phyloP scores from a whole-genome alignment of 805 yeast genomes.

The Teunomyces kruisii region DNA sequence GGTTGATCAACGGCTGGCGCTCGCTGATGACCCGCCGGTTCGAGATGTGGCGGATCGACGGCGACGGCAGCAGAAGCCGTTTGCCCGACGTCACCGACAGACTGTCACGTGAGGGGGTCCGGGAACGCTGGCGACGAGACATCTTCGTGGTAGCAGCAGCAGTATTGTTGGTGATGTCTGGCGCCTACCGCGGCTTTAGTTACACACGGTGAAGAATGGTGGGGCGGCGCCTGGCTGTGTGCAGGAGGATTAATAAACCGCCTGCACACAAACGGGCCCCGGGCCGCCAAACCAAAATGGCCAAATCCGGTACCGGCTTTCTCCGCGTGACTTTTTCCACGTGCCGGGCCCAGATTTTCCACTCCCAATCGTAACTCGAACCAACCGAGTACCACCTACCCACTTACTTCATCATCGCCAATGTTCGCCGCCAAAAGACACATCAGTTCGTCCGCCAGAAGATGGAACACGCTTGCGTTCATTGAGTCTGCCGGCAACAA shows the following conservation, averaged over 20 bases:
- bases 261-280: background rate
- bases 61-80: slow-evolving; percentile 10
- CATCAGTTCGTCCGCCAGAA: slow-evolving; percentile 39
- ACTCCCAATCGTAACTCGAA: too few relatives aligned
- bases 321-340: background rate
- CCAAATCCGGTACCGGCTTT: background rate
- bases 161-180: too few relatives aligned
- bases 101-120: slow-evolving; percentile 2
- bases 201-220: too few relatives aligned
- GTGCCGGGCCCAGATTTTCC: background rate
- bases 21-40: slow-evolving; percentile 17
- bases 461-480: slow-evolving; percentile 63
- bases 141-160: too few relatives aligned
- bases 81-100: background rate
- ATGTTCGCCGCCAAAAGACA: slow-evolving; percentile 34
- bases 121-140: background rate
- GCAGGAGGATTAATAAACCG: background rate
- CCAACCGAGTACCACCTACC: too few relatives aligned
- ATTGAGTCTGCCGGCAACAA: slow-evolving; percentile 57
- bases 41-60: slow-evolving; percentile 19
- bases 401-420: background rate
- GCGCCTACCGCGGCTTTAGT: too few relatives aligned
- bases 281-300: background rate
- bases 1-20: slow-evolving; percentile 12
- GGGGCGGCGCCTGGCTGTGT: background rate